These are phyloP conservation scores for Exserohilum turcica DNA, from an alignment of 2,329 filamentous ascomycete genomes.

Conservation along the genomic window DNA sequence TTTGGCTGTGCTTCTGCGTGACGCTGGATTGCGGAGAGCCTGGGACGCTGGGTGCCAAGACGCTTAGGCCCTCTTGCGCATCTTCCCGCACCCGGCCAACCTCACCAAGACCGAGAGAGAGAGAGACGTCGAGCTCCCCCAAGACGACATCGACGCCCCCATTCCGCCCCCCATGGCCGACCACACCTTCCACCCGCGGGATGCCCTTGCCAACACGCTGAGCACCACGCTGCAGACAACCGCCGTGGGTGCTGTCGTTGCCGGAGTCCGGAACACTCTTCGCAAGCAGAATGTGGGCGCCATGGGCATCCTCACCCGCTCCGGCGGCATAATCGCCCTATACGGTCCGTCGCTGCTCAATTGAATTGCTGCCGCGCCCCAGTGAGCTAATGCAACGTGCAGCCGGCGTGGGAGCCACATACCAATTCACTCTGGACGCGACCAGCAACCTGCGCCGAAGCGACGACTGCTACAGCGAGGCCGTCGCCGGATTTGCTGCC, in stretches of 20 bases:
- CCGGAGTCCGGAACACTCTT: slow-evolving; percentile 85
- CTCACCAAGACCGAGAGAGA: not conserved
- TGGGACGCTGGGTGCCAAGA: slow-evolving; percentile 7
- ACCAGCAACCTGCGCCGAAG: slow-evolving; percentile 84
- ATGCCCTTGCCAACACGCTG: slow-evolving; percentile 72
- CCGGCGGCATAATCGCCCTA: slow-evolving; percentile 72
- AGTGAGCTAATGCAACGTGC: slow-evolving; percentile 38
- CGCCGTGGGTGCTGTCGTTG: slow-evolving; percentile 70
- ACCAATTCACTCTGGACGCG: slow-evolving; percentile 76
- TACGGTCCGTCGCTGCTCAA: slow-evolving; percentile 60
- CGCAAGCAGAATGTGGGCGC: slow-evolving; percentile 80
- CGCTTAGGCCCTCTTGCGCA: slow-evolving; percentile 11
- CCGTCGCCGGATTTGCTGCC: slow-evolving; percentile 75
- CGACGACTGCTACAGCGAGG: slow-evolving; percentile 77
- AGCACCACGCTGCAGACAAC: slow-evolving; percentile 69
- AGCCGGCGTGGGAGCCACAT: slow-evolving; percentile 76
- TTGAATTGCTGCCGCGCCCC: not conserved
- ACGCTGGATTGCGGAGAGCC: too few species aligned
- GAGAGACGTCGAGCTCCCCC: slow-evolving; percentile 5
- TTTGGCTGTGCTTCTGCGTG: too few species aligned
- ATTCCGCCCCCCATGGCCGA: slow-evolving; percentile 45
- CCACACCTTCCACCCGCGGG: slow-evolving; percentile 68
- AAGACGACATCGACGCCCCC: slow-evolving; percentile 30
- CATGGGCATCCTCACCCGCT: slow-evolving; percentile 78
- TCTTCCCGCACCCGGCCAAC: slow-evolving; percentile 12